Conservation (phyloP, 192 early-diverging fungal genomes). For the Coemansia javaensis region DNA sequence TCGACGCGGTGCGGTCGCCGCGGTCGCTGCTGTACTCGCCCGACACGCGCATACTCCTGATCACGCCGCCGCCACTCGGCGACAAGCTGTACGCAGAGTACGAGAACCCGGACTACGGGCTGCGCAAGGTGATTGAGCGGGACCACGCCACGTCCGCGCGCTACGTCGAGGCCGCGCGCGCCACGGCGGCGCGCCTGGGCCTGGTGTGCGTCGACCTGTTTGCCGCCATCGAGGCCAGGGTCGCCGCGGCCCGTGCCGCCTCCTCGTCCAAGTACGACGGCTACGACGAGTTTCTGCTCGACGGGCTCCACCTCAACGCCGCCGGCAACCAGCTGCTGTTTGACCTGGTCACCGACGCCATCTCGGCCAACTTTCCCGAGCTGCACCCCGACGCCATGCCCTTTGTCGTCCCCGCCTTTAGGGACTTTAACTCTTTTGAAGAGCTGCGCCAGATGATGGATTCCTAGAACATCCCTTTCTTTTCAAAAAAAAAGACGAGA, state of each 20-base stretch:
- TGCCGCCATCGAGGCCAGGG: constrained; percentile 13
- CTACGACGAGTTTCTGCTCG: constrained; percentile 14
- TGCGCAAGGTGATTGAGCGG: not conserved
- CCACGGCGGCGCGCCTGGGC: not conserved
- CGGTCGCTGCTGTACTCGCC: constrained; percentile 7
- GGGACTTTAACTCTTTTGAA: not conserved
- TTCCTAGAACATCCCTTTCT: not conserved
- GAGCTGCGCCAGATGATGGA: constrained; percentile 3
- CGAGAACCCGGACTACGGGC: too few relatives aligned
- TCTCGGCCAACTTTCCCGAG: constrained; percentile 10
- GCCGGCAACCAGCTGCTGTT: constrained; percentile 38
- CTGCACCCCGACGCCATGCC: constrained; percentile 19
- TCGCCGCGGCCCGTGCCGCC: not conserved
- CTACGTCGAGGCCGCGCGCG: constrained; percentile 16
- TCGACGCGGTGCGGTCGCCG: not conserved
- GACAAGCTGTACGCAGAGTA: constrained; percentile 2
- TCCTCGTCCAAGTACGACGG: constrained; percentile 4
- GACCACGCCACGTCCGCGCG: not conserved
- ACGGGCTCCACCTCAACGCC: constrained; percentile 37
- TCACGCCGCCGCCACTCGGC: constrained; percentile 34
- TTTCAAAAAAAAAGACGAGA: too few relatives aligned
- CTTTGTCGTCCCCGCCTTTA: constrained; percentile 9
- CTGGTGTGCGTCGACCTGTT: constrained; percentile 37
- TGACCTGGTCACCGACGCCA: constrained; percentile 6
- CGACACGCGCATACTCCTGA: constrained; percentile 11